A percentile compares a stretch with the other conserved stretches of the same genome.
phyloP scores from a whole-genome alignment of 148 eudicot genomes.

The Rhododendron henanense region DNA sequence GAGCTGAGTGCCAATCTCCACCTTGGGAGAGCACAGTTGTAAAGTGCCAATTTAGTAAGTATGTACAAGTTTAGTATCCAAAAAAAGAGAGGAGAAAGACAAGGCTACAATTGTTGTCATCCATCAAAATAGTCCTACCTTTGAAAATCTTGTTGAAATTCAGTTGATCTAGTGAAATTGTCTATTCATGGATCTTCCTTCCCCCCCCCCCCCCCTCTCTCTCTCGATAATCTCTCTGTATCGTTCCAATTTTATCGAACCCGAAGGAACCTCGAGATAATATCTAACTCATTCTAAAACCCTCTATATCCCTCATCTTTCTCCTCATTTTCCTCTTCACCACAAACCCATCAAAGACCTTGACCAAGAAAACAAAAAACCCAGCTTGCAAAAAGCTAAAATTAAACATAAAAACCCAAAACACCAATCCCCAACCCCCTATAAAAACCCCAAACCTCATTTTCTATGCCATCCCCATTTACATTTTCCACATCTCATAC shows the following conservation, averaged over 20 bases:
- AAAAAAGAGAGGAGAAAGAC: not conserved
- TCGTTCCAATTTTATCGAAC: no score
- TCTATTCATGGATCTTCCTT: not conserved
- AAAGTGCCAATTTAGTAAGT: no score
- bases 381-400: not conserved
- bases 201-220: no score
- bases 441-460: not conserved
- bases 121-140: not conserved
- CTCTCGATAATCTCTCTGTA: not conserved
- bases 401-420: not conserved
- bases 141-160: not conserved
- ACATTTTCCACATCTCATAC: not conserved
- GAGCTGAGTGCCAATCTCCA: no score
- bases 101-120: not conserved
- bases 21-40: no score
- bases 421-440: not conserved
- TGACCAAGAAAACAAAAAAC: not conserved
- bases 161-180: not conserved
- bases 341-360: conserved; percentile 2
- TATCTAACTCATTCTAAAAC: not conserved
- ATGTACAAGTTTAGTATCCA: not conserved
- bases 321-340: not conserved
- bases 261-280: not conserved
- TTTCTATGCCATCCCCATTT: not conserved
- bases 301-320: not conserved